Base-by-base conservation (phyloP, 371 early-diverging fungal genomes). In the Coemansia sp. region DNA sequence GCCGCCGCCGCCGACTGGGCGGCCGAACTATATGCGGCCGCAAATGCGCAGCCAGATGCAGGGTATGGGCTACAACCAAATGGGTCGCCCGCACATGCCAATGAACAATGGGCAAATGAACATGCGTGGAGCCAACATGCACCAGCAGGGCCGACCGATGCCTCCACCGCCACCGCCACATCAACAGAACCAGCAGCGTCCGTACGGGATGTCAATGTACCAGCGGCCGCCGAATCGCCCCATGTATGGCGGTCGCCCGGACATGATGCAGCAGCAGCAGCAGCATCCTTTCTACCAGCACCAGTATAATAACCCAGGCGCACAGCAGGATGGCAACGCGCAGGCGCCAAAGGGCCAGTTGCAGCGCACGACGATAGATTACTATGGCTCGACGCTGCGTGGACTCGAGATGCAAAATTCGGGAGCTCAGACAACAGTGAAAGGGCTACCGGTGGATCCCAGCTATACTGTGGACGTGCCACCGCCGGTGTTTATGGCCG, bases 361-460 rank as follows among this genome's bases (percentile, higher is more conserved):
- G 62, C 96, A 95, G 79, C 82, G 99, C 63, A 83, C 93, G 52
- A 95, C 96, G 0, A 91, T 98, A 12, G 99, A 99, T 78, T 97
- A 93, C 76, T 91, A 94, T 60, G 89, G 93, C 35, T 86, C 91
- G 48, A 80, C 94, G n/a, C 87, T 92, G 41, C 82, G 87, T 59
- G 90, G 90, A 76, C 81, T 90, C 63, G 88, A 91, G 84, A 90
- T 93, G 35, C 53, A 56, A 20, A 26, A 59, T 6, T 63, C 61
- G 43, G 61, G 63, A 0, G 34, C 49, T 11, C 41, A 50, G 6
- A 34, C 42, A 9, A 69, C 71, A 42, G 61, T 69, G 14, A 81
- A 83, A 49, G 82, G 81, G 42, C 68, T 94, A 47, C 84, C 91
- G n/a, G 91, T 93, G 1, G 94, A 95, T 59, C 85, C 91, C 6